Conservation (phyloP, 169 alveolate species). For the Eimeria praecox region DNA sequence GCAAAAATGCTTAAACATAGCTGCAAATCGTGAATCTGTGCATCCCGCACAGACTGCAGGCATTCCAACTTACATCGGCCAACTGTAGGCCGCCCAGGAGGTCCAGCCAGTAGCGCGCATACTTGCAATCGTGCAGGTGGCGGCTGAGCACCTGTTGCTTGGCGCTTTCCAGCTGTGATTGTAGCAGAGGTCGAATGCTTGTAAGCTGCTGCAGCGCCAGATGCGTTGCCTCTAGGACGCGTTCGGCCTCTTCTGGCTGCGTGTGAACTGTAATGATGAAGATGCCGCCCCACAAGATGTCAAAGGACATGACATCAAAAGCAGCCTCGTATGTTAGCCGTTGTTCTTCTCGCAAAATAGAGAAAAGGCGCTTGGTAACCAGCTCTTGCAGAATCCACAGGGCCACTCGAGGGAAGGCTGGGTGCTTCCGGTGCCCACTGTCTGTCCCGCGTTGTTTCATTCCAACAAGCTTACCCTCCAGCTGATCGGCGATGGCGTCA, state of each 20-base stretch:
- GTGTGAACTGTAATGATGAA: slow-evolving; percentile 89
- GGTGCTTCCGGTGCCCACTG: slow-evolving; percentile 61
- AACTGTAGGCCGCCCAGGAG: slow-evolving; percentile 77
- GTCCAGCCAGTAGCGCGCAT: slow-evolving; percentile 81
- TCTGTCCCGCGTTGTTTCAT: not conserved
- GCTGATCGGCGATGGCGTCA: not conserved
- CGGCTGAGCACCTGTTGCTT: slow-evolving; percentile 70
- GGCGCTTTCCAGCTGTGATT: slow-evolving; percentile 79
- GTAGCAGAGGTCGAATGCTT: slow-evolving; percentile 70
- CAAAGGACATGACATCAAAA: slow-evolving; percentile 89
- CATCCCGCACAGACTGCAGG: not conserved
- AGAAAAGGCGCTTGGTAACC: slow-evolving; percentile 77
- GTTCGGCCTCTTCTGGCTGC: slow-evolving; percentile 82
- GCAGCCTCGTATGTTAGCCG: slow-evolving; percentile 91
- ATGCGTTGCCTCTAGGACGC: slow-evolving; percentile 72
- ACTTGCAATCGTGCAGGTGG: slow-evolving; percentile 63
- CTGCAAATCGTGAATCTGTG: not conserved
- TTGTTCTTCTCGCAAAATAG: slow-evolving; percentile 88
- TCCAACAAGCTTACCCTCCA: not conserved
- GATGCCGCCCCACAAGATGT: slow-evolving; percentile 88
- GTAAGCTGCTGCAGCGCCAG: slow-evolving; percentile 68
- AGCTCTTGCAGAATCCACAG: slow-evolving; percentile 79
- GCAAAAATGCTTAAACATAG: not conserved
- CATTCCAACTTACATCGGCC: slow-evolving; percentile 44
- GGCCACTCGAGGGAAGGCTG: slow-evolving; percentile 81